A percentile compares a stretch with the other conserved stretches of the same genome.
phyloP scores from a whole-genome alignment of 371 early-diverging fungal genomes.

The Mucor sp. region DNA sequence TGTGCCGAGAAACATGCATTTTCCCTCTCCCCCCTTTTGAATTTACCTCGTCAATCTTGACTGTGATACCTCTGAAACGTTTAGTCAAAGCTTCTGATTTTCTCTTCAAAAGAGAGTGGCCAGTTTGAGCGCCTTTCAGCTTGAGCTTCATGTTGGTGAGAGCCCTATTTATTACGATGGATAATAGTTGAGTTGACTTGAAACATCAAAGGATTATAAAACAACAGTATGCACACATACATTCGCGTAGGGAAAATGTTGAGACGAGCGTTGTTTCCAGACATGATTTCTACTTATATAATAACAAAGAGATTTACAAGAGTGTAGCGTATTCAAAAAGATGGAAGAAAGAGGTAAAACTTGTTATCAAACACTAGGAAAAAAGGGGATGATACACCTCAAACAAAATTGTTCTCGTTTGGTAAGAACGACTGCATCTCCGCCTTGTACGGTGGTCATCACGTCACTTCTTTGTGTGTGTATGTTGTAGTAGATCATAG shows the following conservation, averaged over 20 bases:
- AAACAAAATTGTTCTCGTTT: neutral
- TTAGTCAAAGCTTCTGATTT: constrained; percentile 98
- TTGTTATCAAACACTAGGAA: neutral
- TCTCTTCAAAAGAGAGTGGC: constrained; percentile 96
- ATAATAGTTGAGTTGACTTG: neutral
- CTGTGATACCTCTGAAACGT: constrained; percentile 93
- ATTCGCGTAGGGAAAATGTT: constrained; percentile 91
- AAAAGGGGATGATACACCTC: constrained; percentile 1
- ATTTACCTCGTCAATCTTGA: constrained; percentile 89
- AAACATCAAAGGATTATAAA: neutral
- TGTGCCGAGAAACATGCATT: neutral
- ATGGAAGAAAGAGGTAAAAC: neutral
- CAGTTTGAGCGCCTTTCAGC: constrained; percentile 98
- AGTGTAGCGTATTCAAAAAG: neutral
- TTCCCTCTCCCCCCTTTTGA: neutral
- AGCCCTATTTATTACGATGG: constrained; percentile 64
- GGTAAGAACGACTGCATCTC: neutral
- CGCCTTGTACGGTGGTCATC: neutral
- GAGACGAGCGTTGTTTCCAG: constrained; percentile 67
- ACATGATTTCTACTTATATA: constrained; percentile 43
- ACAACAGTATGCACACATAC: constrained; percentile 44
- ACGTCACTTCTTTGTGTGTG: neutral
- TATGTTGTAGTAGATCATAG: too few species aligned
- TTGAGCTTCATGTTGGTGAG: constrained; percentile 92
- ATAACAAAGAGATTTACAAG: neutral